These are phyloP conservation scores for Leishmania braziliensis DNA, from an alignment of 208 protist species.

Conservation along the genomic window DNA sequence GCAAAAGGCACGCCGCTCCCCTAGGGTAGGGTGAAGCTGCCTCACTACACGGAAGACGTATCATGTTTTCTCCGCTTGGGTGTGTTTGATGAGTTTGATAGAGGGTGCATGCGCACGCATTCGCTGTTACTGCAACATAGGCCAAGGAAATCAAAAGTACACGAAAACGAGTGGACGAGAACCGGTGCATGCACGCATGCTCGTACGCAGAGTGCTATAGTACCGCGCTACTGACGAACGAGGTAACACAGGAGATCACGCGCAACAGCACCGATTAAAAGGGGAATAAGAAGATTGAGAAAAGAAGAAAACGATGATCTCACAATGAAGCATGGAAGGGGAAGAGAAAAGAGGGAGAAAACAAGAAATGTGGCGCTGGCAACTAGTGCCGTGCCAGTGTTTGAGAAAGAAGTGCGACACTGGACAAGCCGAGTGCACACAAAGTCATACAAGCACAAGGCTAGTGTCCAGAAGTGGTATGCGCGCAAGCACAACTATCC, in stretches of 20 bases:
- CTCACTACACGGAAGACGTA: background rate
- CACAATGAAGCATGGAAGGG: background rate
- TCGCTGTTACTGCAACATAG: background rate
- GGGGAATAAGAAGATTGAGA: constrained; percentile 1
- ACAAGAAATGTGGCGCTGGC: background rate
- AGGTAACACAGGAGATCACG: background rate
- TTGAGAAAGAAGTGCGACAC: background rate
- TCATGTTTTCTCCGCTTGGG: background rate
- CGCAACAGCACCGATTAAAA: background rate
- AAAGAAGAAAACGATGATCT: constrained; percentile 9
- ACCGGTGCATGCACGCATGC: background rate
- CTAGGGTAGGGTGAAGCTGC: background rate
- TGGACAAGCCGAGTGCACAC: background rate
- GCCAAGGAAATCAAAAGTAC: constrained; percentile 1
- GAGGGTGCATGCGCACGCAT: background rate
- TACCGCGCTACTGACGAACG: background rate
- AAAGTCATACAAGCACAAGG: background rate
- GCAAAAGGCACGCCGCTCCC: background rate
- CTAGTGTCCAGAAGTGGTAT: background rate
- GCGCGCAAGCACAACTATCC: background rate
- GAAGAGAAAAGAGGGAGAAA: background rate
- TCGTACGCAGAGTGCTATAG: background rate
- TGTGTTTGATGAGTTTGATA: background rate
- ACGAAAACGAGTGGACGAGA: background rate
- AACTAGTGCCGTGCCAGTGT: background rate